Base-by-base conservation (phyloP, 176 grass and related monocot genomes). In the Tillandsia leiboldiana region DNA sequence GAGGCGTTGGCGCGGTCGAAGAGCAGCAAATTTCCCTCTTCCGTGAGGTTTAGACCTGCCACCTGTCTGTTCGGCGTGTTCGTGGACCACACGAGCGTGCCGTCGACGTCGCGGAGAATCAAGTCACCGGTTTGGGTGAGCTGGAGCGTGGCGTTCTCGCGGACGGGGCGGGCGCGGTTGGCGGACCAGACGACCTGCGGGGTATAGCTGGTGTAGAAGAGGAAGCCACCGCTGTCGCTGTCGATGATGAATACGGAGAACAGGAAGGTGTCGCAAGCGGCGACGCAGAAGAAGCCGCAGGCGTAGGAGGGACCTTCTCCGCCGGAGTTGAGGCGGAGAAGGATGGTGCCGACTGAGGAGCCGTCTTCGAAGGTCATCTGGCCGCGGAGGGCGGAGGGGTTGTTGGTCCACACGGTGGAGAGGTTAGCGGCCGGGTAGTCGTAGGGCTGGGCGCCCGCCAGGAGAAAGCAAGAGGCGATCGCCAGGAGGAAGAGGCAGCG, bases 1-100 rank as follows among this genome's bases (percentile, higher is more conserved):
- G 66, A 0, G 8, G 6, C 8, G 13, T 90, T 80, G 7, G 71
- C 68, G 15, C 1, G 1, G 2, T 77, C 11, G 49, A 83, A 42
- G 0, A 86, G 58, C 11, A 86, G 58, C 77, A 90, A 63, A 62
- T 86, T 90, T 15, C 83, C 87, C 27, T 51, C 13, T 7, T 64
- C 29, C 0, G 61, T 90, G 14, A 90, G 3, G 33, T 26, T 66
- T 22, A 90, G 68, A 9, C 80, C 66, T 0, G 18, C 50, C 0
- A 72, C 80, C 0, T 50, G 26, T 2, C 7, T 2, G 17, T 54
- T 77, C 0, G 72, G 24, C 12, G 48, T 66, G 52, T 12, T 53
- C 2, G 61, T 75, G 51, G 77, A 90, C 87, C 80, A 90, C 33
- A 75, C 66, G 0, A 71, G 1, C 47, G 48, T 71, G 14, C 66